These are phyloP conservation scores for Irineochytrium annulatum DNA, from an alignment of 192 early-diverging fungal species.

Conservation along the genomic window DNA sequence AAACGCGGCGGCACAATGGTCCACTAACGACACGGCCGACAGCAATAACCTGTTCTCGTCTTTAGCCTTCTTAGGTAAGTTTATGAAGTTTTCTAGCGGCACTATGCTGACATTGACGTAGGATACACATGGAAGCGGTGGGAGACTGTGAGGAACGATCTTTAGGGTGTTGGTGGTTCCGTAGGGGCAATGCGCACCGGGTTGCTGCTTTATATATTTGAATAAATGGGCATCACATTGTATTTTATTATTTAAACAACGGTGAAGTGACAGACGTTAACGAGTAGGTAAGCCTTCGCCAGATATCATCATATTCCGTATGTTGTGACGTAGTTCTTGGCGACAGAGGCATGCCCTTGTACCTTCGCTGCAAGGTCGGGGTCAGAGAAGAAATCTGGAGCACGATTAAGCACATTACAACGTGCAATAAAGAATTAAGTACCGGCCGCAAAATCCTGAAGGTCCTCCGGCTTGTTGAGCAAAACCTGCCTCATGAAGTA, in stretches of 20 bases:
- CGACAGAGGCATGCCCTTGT: constrained; percentile 17
- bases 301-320: no score
- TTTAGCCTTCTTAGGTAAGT: constrained; percentile 95
- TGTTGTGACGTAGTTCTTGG: no score
- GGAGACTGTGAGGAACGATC: constrained; percentile 51
- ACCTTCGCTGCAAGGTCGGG: constrained; percentile 21
- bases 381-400: constrained; percentile 31
- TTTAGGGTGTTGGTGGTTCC: no score
- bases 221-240: no score
- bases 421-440: background rate
- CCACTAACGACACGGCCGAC: constrained; percentile 63
- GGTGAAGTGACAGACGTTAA: background rate
- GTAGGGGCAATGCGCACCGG: no score
- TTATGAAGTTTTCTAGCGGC: no score
- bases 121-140: constrained; percentile 98
- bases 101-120: no score
- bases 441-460: constrained; percentile 37
- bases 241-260: no score
- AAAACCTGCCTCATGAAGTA: constrained; percentile 39
- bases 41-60: constrained; percentile 69
- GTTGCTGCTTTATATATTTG: no score
- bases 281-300: background rate
- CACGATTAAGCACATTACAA: background rate
- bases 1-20: constrained; percentile 59
- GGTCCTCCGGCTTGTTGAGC: constrained; percentile 32